Conservation (phyloP, 129 eudicot genomes). For the Kitagawia praeruptora region DNA sequence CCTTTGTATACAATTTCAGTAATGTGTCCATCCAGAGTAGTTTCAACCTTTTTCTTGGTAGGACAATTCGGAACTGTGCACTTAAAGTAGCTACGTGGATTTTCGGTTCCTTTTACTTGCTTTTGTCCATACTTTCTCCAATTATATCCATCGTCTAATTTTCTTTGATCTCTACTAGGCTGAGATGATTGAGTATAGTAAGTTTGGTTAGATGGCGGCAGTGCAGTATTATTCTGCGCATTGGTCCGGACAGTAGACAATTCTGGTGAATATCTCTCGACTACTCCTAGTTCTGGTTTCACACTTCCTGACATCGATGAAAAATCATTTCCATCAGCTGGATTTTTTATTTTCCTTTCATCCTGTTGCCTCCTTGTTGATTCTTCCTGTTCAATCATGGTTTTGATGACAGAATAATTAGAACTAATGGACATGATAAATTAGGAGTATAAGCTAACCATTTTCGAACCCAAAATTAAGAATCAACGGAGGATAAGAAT, state of each 20-base stretch:
- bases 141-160: slow-evolving; percentile 84
- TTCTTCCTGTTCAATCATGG: slow-evolving; percentile 41
- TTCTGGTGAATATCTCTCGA: slow-evolving; percentile 11
- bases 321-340: slow-evolving; percentile 37
- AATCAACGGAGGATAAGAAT: too few relatives aligned
- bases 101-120: slow-evolving; percentile 93
- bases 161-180: slow-evolving; percentile 50
- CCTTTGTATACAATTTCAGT: slow-evolving; percentile 97
- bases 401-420: slow-evolving; percentile 1
- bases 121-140: slow-evolving; percentile 98
- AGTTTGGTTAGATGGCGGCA: slow-evolving; percentile 11
- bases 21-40: slow-evolving; percentile 65
- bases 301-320: slow-evolving; percentile 17
- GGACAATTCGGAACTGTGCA: slow-evolving; percentile 78
- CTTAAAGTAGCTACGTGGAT: slow-evolving; percentile 93
- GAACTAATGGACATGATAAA: neutral
- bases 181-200: slow-evolving; percentile 45
- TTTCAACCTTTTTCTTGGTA: slow-evolving; percentile 85
- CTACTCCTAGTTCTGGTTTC: slow-evolving; percentile 34
- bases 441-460: too few relatives aligned
- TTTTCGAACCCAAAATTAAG: too few relatives aligned
- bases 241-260: slow-evolving; percentile 11
- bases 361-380: slow-evolving; percentile 43
- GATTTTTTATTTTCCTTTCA: slow-evolving; percentile 32
- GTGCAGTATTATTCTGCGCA: slow-evolving; percentile 8